Conservation (phyloP, 2,329 filamentous ascomycete genomes). For the Fusarium brachygibbosum region DNA sequence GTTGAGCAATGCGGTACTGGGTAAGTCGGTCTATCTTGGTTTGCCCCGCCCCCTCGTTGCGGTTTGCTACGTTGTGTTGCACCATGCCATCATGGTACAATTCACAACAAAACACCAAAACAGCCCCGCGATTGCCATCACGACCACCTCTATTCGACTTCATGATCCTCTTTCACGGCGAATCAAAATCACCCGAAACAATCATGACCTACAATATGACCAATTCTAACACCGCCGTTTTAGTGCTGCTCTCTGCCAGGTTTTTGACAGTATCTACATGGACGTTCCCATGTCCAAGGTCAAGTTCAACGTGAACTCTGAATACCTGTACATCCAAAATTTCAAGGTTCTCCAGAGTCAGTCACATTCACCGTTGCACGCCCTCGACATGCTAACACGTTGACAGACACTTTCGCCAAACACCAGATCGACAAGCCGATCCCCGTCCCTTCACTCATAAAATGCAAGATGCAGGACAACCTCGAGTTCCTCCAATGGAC, state of each 20-base stretch:
- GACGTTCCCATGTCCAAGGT: slow-evolving; percentile 96
- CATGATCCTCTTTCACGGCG: neutral
- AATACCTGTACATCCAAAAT: slow-evolving; percentile 98
- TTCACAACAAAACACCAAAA: slow-evolving; percentile 29
- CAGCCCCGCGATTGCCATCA: slow-evolving; percentile 34
- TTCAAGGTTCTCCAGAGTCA: slow-evolving; percentile 97
- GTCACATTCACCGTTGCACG: slow-evolving; percentile 48
- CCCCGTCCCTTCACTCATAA: slow-evolving; percentile 88
- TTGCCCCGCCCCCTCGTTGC: slow-evolving; percentile 49
- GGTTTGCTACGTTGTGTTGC: slow-evolving; percentile 31
- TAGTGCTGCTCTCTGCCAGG: slow-evolving; percentile 94
- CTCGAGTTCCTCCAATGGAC: slow-evolving; percentile 98
- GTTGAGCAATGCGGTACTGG: slow-evolving; percentile 99
- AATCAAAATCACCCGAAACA: neutral
- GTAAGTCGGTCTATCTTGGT: slow-evolving; percentile 65
- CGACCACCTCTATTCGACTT: neutral
- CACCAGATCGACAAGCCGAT: slow-evolving; percentile 92
- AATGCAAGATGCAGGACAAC: slow-evolving; percentile 99
- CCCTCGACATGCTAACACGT: slow-evolving; percentile 7
- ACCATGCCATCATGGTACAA: slow-evolving; percentile 39
- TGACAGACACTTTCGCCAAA: slow-evolving; percentile 81
- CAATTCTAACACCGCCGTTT: slow-evolving; percentile 43
- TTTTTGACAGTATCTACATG: slow-evolving; percentile 98
- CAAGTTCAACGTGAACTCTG: slow-evolving; percentile 97
- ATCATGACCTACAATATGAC: neutral